A percentile compares a stretch with the other conserved stretches of the same genome.
These are phyloP conservation scores for Bromus sterilis DNA, from an alignment of 176 grass and related monocot genomes.

Conservation along the genomic window DNA sequence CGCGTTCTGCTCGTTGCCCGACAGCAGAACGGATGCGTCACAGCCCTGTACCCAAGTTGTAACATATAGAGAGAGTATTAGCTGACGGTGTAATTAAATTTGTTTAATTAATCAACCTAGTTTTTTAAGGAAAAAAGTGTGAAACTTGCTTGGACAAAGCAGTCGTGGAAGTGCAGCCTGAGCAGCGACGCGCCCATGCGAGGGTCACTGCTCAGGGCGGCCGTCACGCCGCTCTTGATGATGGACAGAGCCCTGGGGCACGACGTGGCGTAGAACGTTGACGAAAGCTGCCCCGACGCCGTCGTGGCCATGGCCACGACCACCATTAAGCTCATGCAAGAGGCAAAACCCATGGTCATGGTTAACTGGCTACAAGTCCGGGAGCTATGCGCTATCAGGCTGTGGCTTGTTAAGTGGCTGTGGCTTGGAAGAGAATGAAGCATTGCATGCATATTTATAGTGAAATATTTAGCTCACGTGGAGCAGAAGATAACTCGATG, in stretches of 20 bases:
- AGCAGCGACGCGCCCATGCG: conserved; percentile 76
- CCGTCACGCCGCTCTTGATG: conserved; percentile 44
- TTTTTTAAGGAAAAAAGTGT: not conserved
- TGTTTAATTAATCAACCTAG: not conserved
- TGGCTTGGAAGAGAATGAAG: not conserved
- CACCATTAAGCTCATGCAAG: not conserved
- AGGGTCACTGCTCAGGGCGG: conserved; percentile 31
- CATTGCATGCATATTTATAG: conserved; percentile 35
- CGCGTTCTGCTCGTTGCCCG: conserved; percentile 32
- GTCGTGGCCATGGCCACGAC: conserved; percentile 16
- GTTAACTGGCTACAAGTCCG: not conserved
- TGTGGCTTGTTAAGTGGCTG: not conserved
- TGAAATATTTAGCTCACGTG: not conserved
- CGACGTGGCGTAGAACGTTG: conserved; percentile 65
- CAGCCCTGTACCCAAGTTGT: conserved; percentile 44
- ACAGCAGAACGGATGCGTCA: conserved; percentile 59
- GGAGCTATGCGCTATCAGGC: not conserved
- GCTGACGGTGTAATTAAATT: too few relatives aligned
- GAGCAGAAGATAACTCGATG: not conserved
- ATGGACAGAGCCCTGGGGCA: conserved; percentile 56
- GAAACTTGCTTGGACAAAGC: conserved; percentile 74
- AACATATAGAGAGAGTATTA: not conserved
- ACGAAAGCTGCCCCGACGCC: conserved; percentile 55
- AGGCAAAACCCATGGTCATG: conserved; percentile 13
- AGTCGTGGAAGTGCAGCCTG: conserved; percentile 88